phyloP scores from a whole-genome alignment of 164 flowering plant genomes.

The Chimonanthus praecox region DNA sequence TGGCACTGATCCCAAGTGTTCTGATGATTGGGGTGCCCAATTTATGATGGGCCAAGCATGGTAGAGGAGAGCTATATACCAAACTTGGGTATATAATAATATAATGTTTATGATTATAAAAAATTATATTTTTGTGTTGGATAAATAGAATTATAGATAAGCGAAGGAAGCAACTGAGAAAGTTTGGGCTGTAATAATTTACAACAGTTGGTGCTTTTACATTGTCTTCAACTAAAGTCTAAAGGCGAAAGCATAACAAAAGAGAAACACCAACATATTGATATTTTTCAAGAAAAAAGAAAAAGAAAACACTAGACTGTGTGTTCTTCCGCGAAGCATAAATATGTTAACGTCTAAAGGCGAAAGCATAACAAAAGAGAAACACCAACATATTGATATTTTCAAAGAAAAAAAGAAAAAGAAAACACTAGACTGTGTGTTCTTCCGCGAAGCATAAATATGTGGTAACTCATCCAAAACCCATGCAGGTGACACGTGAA shows the following conservation, averaged over 20 bases:
- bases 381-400: neutral
- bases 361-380: too few species aligned
- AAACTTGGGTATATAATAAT: neutral
- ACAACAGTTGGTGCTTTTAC: conserved; percentile 10
- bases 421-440: neutral
- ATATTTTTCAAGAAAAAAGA: neutral
- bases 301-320: neutral
- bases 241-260: neutral
- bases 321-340: neutral
- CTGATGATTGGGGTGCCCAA: too few species aligned
- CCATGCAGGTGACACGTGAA: neutral
- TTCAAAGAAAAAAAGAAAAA: too few species aligned
- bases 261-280: conserved; percentile 1
- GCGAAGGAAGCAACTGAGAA: conserved; percentile 11
- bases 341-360: too few species aligned
- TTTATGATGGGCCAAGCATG: neutral
- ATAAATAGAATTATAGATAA: neutral
- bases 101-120: too few species aligned
- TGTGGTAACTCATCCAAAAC: neutral
- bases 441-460: neutral
- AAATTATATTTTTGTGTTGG: neutral
- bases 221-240: conserved; percentile 1
- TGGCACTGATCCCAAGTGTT: too few species aligned
- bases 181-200: conserved; percentile 5
- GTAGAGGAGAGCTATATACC: neutral